These are phyloP conservation scores for Crithidia fasciculata DNA, from an alignment of 208 protist genomes.

Conservation along the genomic window DNA sequence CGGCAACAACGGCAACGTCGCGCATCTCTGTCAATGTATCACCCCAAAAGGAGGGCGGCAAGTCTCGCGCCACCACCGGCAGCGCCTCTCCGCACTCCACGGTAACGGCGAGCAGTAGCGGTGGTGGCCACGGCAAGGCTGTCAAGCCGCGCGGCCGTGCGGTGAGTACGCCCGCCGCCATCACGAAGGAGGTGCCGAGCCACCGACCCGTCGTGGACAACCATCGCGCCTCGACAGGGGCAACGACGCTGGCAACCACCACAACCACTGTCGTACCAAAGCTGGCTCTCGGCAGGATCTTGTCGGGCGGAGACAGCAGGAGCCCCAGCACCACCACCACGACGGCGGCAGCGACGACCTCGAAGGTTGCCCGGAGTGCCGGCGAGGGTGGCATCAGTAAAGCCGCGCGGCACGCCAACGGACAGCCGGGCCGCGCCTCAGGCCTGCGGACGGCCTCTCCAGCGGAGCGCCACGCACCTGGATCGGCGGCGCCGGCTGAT, in stretches of 20 bases:
- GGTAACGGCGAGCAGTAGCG: background rate
- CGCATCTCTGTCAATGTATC: background rate
- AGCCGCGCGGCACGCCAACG: background rate
- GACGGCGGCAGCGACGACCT: background rate
- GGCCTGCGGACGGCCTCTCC: constrained; percentile 3
- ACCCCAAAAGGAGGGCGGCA: background rate
- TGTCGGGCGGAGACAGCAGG: background rate
- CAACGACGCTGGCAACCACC: background rate
- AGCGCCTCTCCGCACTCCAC: background rate
- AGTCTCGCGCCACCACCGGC: constrained; percentile 11
- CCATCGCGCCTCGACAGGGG: background rate
- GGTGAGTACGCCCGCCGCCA: background rate
- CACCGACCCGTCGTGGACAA: background rate
- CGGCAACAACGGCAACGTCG: constrained; percentile 2
- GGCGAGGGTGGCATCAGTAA: background rate
- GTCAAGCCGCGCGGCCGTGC: background rate
- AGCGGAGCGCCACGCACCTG: background rate
- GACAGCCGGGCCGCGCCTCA: background rate
- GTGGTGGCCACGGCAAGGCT: background rate
- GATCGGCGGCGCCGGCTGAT: too few species aligned
- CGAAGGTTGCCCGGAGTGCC: background rate
- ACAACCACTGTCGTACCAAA: constrained; percentile 7
- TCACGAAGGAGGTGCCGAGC: background rate
- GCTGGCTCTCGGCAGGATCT: constrained; percentile 2
- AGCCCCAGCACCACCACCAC: background rate